These are phyloP conservation scores for Setaria viridis DNA, from an alignment of 202 grass and related monocot genomes.

Conservation along the genomic window DNA sequence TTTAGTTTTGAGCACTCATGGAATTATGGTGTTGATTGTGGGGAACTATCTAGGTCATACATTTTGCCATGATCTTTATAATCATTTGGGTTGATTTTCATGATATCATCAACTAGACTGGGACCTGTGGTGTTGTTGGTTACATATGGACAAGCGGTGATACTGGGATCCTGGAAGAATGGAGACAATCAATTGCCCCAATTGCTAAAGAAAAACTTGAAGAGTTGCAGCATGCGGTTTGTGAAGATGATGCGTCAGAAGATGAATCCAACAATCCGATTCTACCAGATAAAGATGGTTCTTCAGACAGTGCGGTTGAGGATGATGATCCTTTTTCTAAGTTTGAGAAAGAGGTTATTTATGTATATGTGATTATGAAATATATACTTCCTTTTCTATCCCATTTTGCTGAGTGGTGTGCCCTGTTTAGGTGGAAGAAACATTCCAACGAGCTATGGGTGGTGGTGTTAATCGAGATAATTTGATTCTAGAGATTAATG, in stretches of 20 bases:
- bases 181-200: slow-evolving; percentile 89
- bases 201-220: slow-evolving; percentile 79
- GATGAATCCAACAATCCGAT: slow-evolving; percentile 63
- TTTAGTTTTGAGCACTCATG: slow-evolving; percentile 32
- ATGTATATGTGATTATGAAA: slow-evolving; percentile 5
- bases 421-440: slow-evolving; percentile 85
- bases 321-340: slow-evolving; percentile 80
- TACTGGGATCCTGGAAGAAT: slow-evolving; percentile 74
- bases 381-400: slow-evolving; percentile 1
- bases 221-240: slow-evolving; percentile 57
- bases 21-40: slow-evolving; percentile 26
- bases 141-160: slow-evolving; percentile 82
- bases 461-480: slow-evolving; percentile 80
- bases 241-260: slow-evolving; percentile 60
- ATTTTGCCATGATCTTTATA: slow-evolving; percentile 29
- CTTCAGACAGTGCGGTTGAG: slow-evolving; percentile 56
- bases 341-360: slow-evolving; percentile 91
- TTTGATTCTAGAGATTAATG: slow-evolving; percentile 96
- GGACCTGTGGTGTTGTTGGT: slow-evolving; percentile 67
- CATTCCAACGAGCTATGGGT: slow-evolving; percentile 74
- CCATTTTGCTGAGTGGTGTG: slow-evolving; percentile 39
- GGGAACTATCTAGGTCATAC: slow-evolving; percentile 6
- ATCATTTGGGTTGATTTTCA: slow-evolving; percentile 18
- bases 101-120: slow-evolving; percentile 59
- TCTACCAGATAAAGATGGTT: slow-evolving; percentile 64